Base-by-base conservation (phyloP, 106 monocot species). In the Dioscorea alata region DNA sequence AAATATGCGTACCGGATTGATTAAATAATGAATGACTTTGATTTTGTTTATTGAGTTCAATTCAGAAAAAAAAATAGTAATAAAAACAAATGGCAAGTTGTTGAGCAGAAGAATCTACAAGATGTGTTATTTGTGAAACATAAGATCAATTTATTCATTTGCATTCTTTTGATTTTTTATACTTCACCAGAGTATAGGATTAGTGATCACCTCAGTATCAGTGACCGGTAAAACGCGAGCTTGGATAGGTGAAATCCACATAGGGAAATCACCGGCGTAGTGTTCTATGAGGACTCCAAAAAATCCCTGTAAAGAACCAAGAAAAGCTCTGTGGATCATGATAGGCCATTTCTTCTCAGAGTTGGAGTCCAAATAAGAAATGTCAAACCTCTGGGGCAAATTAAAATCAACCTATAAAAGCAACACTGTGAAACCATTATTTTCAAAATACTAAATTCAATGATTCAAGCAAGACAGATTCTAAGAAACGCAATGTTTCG, bases 261-360 rank as follows among this genome's bases (percentile, higher is more conserved):
- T 71, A 18, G 96, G 96, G 63, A 96, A 96, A 79, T 96, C 96
- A 60, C 92, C 96, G 32, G 89, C 96, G 82, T 96, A 96, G 63
- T 96, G 86, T 72, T 96, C 96, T 49, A 96, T 96, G 13, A 96
- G 84, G 54, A 96, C 84, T 17, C 96, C 96, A 75, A 96, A 96
- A 65, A 96, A 96, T 56, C 96, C 73, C 50, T 96, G 92, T 49
- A 96, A 75, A 17, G 96, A 96, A 4, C 91, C 96, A 73, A 96
- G 86, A 68, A 96, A 64, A 54, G 96, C 96, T 76, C 91, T 83
- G 65, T 96, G 96, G 63, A 96, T 92, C 92, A 96, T 92, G 49
- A 96, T 96, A 48, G 96, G 96, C 22, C 86, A 83, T 69, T 69
- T 86, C 66, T 86, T 96, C 66, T 89, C 86, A n/a, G 86, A 78